Conservation (phyloP, 2,329 filamentous ascomycete species). For the Penicillium palitans region DNA sequence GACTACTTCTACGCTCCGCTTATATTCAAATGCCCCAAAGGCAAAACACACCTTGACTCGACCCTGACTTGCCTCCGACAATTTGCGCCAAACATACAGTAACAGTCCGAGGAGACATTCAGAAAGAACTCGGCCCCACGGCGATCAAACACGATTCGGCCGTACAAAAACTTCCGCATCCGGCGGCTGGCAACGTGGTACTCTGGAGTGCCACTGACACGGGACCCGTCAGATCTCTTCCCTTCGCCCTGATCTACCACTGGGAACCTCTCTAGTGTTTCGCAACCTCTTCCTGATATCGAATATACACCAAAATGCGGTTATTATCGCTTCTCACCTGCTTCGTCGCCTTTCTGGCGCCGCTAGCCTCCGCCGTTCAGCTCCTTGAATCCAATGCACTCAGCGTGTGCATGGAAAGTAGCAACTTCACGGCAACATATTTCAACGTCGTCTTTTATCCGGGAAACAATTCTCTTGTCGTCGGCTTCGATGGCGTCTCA, state of each 20-base stretch:
- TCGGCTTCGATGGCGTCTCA: constrained; percentile 79
- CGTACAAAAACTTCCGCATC: constrained; percentile 35
- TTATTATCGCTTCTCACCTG: constrained; percentile 36
- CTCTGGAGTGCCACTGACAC: constrained; percentile 32
- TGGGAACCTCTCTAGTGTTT: background rate
- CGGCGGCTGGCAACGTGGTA: constrained; percentile 37
- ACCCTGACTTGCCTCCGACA: background rate
- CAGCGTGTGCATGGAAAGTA: constrained; percentile 80
- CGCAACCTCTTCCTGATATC: constrained; percentile 9
- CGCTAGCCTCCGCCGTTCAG: constrained; percentile 60
- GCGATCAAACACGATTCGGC: constrained; percentile 13
- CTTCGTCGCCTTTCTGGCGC: constrained; percentile 44
- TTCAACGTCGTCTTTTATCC: constrained; percentile 73
- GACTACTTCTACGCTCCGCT: constrained; percentile 8
- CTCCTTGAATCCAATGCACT: constrained; percentile 80
- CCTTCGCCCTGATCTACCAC: constrained; percentile 16
- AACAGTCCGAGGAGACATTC: constrained; percentile 5
- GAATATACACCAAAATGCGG: constrained; percentile 33
- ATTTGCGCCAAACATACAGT: constrained; percentile 4
- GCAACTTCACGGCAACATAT: constrained; percentile 80
- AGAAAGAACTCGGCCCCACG: constrained; percentile 12
- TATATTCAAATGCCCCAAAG: constrained; percentile 14
- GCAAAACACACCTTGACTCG: constrained; percentile 2
- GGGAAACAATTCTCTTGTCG: constrained; percentile 67
- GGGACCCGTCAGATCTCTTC: constrained; percentile 14